Conservation (phyloP, 768 basidiomycete species). For the Suillus brevipes region DNA sequence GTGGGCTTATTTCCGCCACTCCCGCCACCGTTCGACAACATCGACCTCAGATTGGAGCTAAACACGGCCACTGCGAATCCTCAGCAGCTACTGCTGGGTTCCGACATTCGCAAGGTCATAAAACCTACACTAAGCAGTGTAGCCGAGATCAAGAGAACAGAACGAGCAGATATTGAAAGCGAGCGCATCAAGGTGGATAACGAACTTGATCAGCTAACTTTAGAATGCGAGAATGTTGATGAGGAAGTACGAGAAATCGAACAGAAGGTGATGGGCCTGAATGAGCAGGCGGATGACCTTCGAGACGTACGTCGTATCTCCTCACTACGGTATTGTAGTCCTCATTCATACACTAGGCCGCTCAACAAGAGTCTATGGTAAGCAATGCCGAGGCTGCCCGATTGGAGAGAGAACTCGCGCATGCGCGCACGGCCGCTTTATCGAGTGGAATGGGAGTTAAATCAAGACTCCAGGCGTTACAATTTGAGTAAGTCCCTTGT, state of each 20-base stretch:
- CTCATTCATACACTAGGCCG: slow-evolving; percentile 46
- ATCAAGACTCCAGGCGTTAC: slow-evolving; percentile 69
- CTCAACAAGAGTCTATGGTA: slow-evolving; percentile 71
- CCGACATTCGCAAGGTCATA: slow-evolving; percentile 69
- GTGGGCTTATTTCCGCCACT: slow-evolving; percentile 79
- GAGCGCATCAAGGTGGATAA: slow-evolving; percentile 81
- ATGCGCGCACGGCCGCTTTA: slow-evolving; percentile 73
- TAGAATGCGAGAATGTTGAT: slow-evolving; percentile 79
- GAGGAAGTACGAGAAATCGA: slow-evolving; percentile 75
- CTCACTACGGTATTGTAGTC: not conserved
- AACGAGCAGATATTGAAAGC: slow-evolving; percentile 70
- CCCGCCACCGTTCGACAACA: slow-evolving; percentile 64
- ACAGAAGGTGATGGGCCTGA: slow-evolving; percentile 67
- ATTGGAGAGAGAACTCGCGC: slow-evolving; percentile 70
- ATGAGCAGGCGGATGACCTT: slow-evolving; percentile 77
- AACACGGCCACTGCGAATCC: slow-evolving; percentile 76
- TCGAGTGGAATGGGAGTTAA: slow-evolving; percentile 84
- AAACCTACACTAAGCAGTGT: slow-evolving; percentile 75
- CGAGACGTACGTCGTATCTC: slow-evolving; percentile 60
- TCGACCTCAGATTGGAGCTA: slow-evolving; percentile 79
- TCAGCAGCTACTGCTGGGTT: slow-evolving; percentile 64
- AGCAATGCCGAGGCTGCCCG: slow-evolving; percentile 65
- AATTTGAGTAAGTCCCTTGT: slow-evolving; percentile 61
- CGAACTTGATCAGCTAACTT: slow-evolving; percentile 72
- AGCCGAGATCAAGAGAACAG: slow-evolving; percentile 69